Base-by-base conservation (phyloP, 805 yeast genomes). In the Brettanomyces bruxellensis region DNA sequence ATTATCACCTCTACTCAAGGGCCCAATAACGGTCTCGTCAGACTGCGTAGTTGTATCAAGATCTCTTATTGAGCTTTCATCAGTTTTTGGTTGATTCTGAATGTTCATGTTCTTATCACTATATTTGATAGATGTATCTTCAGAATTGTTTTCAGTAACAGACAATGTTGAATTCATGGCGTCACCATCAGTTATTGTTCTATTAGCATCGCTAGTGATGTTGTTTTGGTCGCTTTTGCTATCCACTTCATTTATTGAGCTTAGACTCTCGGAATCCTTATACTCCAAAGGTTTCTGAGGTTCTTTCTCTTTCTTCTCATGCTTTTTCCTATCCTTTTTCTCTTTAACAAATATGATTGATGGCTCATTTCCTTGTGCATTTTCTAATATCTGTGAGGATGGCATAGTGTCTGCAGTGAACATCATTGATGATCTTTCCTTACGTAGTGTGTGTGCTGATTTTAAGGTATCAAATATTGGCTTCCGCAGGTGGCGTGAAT, bases 351-450 rank as follows among this genome's bases (percentile, higher is more conserved):
- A 74, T 59, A 71, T 66, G 36, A 81, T 79, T 0, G 88, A 75
- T 1, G 86, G 87, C 50, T 79, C 76, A 51, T 75, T 76, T 8
- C 86, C 89, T 22, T 75, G 76, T 0, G 83, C 87, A 50, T 81
- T 83, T 48, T 81, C 86, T 41, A 80, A 65, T 1, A 84, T 72
- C 49, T 73, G 78, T 0, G 91, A 77, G 49, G 77, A 73, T 1
- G 93, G 93, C 43, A 84, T 71, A 43, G 83, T 80, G 39, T 79
- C 82, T 3, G 91, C 83, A 34, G 85, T 78, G 53, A 86, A 56
- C 11, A 51, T 42, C 40, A 48, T 46, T 5, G 54, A 45, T 6
- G 51, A 46, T 7, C 45, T 14, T 34, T 54, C 50, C 9, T 57
- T 45, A 30, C 45, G 53, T 37, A 52, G 46, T 1, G 61, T 56